These are phyloP conservation scores for Coniophora puteana DNA, from an alignment of 1,284 basidiomycete genomes.

Conservation along the genomic window DNA sequence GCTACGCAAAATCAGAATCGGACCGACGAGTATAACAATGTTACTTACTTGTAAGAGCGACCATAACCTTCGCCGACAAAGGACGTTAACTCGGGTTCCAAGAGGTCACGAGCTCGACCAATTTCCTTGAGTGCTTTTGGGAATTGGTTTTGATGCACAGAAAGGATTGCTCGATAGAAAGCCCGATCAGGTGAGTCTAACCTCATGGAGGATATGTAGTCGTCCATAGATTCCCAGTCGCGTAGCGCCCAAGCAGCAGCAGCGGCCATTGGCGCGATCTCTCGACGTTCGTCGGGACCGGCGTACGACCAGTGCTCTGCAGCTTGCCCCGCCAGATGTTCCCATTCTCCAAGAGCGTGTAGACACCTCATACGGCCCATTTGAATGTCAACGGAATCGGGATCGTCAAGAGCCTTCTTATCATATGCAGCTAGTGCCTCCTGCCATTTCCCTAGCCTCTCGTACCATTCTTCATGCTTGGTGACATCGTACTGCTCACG, in stretches of 20 bases:
- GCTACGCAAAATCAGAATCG: slow-evolving; percentile 37
- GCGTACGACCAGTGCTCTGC: slow-evolving; percentile 89
- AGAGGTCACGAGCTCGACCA: slow-evolving; percentile 89
- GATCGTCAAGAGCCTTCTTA: slow-evolving; percentile 69
- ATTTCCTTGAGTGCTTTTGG: slow-evolving; percentile 89
- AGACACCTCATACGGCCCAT: slow-evolving; percentile 94
- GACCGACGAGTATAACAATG: slow-evolving; percentile 3
- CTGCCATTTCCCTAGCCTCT: slow-evolving; percentile 95
- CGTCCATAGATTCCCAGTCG: slow-evolving; percentile 99
- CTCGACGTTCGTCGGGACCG: slow-evolving; percentile 79
- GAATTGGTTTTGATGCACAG: slow-evolving; percentile 96
- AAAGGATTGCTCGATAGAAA: slow-evolving; percentile 95
- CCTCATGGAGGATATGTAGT: slow-evolving; percentile 95
- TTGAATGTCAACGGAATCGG: slow-evolving; percentile 68
- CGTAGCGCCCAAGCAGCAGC: slow-evolving; percentile 96
- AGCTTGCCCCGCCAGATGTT: slow-evolving; percentile 83
- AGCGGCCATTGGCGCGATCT: slow-evolving; percentile 95
- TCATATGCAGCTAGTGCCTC: slow-evolving; percentile 91
- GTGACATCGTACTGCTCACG: slow-evolving; percentile 82
- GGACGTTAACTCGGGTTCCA: slow-evolving; percentile 91
- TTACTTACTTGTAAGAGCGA: slow-evolving; percentile 86
- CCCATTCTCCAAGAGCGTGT: slow-evolving; percentile 98
- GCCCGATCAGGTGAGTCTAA: slow-evolving; percentile 91
- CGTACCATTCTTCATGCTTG: slow-evolving; percentile 97
- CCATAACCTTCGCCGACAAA: slow-evolving; percentile 96